phyloP scores from a whole-genome alignment of 306 rosid genomes.

The Cyamopsis tetragonoloba region DNA sequence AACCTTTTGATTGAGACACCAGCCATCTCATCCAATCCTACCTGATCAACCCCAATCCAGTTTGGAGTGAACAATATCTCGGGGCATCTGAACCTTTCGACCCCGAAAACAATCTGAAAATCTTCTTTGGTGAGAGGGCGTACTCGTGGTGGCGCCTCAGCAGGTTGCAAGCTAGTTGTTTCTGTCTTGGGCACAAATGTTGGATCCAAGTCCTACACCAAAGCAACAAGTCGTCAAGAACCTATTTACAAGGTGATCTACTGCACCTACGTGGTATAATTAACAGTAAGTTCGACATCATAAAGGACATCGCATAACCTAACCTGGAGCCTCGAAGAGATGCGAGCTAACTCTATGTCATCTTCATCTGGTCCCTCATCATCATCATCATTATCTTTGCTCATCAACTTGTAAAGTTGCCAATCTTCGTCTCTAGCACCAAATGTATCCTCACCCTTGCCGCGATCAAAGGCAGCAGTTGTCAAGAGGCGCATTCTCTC shows the following conservation, averaged over 20 bases:
- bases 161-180: constrained; percentile 45
- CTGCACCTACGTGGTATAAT: not conserved
- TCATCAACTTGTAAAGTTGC: constrained; percentile 78
- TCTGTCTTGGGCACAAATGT: constrained; percentile 75
- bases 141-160: constrained; percentile 50
- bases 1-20: constrained; percentile 83
- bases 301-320: constrained; percentile 14
- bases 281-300: not conserved
- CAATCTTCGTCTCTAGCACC: constrained; percentile 95
- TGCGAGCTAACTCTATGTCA: constrained; percentile 63
- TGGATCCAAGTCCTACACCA: constrained; percentile 74
- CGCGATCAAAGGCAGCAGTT: constrained; percentile 95
- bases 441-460: constrained; percentile 79
- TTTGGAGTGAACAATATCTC: constrained; percentile 82
- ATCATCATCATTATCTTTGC: constrained; percentile 48
- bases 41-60: constrained; percentile 89
- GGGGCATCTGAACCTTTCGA: constrained; percentile 95
- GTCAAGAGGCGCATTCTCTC: constrained; percentile 99
- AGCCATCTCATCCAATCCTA: constrained; percentile 88
- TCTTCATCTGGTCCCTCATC: constrained; percentile 69
- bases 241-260: not conserved
- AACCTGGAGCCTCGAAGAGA: constrained; percentile 84
- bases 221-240: constrained; percentile 17
- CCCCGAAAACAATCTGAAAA: constrained; percentile 72
- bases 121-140: constrained; percentile 79